A percentile compares a stretch with the other conserved stretches of the same genome.
Evolutionary conservation across 495 filamentous ascomycete species (phyloP).

Genomic region (Tuber microsphaerosporum): DNA sequence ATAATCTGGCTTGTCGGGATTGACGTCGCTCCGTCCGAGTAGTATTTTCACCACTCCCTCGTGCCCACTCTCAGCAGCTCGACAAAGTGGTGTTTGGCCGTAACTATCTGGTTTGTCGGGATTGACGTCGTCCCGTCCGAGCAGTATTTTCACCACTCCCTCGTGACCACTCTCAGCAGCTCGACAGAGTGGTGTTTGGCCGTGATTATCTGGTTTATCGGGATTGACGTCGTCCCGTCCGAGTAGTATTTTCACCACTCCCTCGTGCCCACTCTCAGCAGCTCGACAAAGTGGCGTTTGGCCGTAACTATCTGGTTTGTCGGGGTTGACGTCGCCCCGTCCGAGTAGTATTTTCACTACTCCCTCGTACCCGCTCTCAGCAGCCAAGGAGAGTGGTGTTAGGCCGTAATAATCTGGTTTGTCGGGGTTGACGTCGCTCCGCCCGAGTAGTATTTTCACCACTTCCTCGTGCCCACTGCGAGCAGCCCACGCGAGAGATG

Average conservation of each 20-base stretch:
- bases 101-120: no score
- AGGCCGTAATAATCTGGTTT: background rate
- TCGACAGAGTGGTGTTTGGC: no score
- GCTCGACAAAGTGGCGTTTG: background rate
- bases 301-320: background rate
- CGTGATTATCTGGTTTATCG: background rate
- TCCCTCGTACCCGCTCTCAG: background rate
- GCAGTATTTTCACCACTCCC: no score
- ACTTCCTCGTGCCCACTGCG: background rate
- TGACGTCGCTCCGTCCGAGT: background rate
- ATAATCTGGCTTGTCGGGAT: background rate
- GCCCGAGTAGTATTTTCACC: background rate
- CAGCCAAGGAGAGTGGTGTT: background rate
- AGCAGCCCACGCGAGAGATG: background rate
- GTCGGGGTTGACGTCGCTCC: background rate
- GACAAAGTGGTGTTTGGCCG: background rate
- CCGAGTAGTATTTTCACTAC: background rate
- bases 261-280: background rate
- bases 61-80: no score
- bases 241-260: background rate
- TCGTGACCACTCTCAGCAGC: no score
- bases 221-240: background rate
- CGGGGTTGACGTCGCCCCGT: background rate
- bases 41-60: no score
- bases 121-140: no score